phyloP scores from a whole-genome alignment of 164 flowering plant genomes.

The Protea cynaroides region DNA sequence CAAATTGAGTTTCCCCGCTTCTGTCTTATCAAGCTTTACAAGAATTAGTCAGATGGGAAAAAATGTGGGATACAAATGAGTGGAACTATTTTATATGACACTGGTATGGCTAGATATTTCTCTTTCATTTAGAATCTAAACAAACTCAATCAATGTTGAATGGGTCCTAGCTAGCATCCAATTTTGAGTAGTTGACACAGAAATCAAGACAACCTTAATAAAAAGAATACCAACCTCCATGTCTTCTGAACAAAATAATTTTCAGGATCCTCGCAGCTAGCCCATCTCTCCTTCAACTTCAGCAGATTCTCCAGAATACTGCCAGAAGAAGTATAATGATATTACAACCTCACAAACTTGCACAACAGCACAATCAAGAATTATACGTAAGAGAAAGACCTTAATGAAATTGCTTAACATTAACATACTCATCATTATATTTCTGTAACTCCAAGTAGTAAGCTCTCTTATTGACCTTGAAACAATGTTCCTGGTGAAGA shows the following conservation, averaged over 20 bases:
- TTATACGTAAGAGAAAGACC: no score
- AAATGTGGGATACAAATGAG: no score
- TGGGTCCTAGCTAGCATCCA: no score
- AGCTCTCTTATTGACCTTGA: slow-evolving; percentile 43
- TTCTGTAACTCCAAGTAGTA: slow-evolving; percentile 56
- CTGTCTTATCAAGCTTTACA: no score
- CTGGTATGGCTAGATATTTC: no score
- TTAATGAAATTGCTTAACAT: not conserved
- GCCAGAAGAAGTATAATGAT: slow-evolving; percentile 22
- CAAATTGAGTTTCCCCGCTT: no score
- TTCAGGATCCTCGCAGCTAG: slow-evolving; percentile 55
- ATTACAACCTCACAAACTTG: not conserved
- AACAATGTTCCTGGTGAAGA: slow-evolving; percentile 30
- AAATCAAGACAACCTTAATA: not conserved
- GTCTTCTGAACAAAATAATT: slow-evolving; percentile 38
- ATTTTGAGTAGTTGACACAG: no score
- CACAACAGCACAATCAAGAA: no score
- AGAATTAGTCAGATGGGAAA: no score
- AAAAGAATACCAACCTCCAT: slow-evolving; percentile 36
- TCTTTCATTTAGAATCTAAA: no score
- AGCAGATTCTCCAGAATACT: slow-evolving; percentile 59
- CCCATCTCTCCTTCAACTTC: slow-evolving; percentile 59
- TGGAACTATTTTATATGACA: no score
- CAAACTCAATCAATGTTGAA: no score
- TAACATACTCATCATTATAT: slow-evolving; percentile 68